Percentiles rank a stretch among this genome's conserved stretches.
phyloP scores from a whole-genome alignment of 352 stramenopile genomes.

The Blastocystis sp. region DNA sequence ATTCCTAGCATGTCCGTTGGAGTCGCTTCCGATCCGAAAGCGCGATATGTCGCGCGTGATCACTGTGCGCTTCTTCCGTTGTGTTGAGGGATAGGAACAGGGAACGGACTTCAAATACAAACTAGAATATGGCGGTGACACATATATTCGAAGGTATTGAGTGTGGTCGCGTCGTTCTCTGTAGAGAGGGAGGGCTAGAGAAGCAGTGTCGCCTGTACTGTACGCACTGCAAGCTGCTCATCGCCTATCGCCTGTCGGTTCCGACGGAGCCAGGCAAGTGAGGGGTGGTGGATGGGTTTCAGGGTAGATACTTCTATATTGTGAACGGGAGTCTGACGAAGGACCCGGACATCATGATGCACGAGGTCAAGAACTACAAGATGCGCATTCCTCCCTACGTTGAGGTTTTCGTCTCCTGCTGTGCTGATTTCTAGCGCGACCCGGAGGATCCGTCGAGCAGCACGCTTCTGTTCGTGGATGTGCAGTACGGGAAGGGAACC shows the following conservation, averaged over 20 bases:
- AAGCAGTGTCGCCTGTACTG: slow-evolving; percentile 45
- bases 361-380: slow-evolving; percentile 67
- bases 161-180: background rate
- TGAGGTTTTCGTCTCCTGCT: background rate
- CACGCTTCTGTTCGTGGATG: slow-evolving; percentile 46
- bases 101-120: slow-evolving; percentile 47
- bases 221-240: slow-evolving; percentile 42
- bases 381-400: slow-evolving; percentile 52
- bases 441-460: slow-evolving; percentile 35
- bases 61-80: background rate
- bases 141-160: slow-evolving; percentile 63
- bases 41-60: slow-evolving; percentile 59
- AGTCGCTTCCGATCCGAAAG: slow-evolving; percentile 49
- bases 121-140: slow-evolving; percentile 53
- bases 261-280: slow-evolving; percentile 32
- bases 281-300: background rate
- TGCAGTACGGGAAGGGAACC: slow-evolving; percentile 15
- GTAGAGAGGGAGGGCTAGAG: slow-evolving; percentile 50
- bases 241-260: slow-evolving; percentile 38
- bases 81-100: slow-evolving; percentile 24
- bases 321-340: slow-evolving; percentile 54
- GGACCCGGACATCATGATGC: slow-evolving; percentile 58
- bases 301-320: slow-evolving; percentile 62
- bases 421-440: slow-evolving; percentile 16
- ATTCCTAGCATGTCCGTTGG: slow-evolving; percentile 15